Evolutionary conservation across 805 yeast species (phyloP).

Genomic region (Yarrowia yakushimensis): DNA sequence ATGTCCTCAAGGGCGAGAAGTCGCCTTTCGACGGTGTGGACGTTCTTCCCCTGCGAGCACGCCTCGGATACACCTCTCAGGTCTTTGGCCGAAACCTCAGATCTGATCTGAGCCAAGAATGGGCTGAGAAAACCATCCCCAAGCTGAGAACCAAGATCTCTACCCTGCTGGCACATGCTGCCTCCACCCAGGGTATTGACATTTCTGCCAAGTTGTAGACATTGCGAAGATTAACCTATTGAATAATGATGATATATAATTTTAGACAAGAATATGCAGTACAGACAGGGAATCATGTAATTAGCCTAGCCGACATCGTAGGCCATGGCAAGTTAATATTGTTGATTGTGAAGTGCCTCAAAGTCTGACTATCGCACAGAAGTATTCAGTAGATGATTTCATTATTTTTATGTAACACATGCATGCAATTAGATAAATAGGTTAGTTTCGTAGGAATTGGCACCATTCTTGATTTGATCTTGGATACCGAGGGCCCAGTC

Average conservation of each 20-base stretch:
- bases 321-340: too few relatives aligned
- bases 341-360: too few relatives aligned
- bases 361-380: too few relatives aligned
- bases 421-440: constrained; percentile 24
- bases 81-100: constrained; percentile 38
- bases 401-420: constrained; percentile 13
- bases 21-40: background rate
- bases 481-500: constrained; percentile 35
- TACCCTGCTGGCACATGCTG: constrained; percentile 22
- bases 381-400: constrained; percentile 7
- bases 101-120: constrained; percentile 35
- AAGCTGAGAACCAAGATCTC: constrained; percentile 28
- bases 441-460: constrained; percentile 23
- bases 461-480: constrained; percentile 19
- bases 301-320: too few relatives aligned
- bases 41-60: constrained; percentile 25
- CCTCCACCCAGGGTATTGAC: constrained; percentile 24
- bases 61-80: constrained; percentile 31
- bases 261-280: too few relatives aligned
- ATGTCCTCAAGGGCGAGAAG: background rate
- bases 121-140: constrained; percentile 27
- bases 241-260: background rate
- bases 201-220: constrained; percentile 14
- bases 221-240: background rate
- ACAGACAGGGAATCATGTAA: too few relatives aligned